These are phyloP conservation scores for Schrenkiella parvula DNA, from an alignment of 345 rosid species.

Conservation along the genomic window DNA sequence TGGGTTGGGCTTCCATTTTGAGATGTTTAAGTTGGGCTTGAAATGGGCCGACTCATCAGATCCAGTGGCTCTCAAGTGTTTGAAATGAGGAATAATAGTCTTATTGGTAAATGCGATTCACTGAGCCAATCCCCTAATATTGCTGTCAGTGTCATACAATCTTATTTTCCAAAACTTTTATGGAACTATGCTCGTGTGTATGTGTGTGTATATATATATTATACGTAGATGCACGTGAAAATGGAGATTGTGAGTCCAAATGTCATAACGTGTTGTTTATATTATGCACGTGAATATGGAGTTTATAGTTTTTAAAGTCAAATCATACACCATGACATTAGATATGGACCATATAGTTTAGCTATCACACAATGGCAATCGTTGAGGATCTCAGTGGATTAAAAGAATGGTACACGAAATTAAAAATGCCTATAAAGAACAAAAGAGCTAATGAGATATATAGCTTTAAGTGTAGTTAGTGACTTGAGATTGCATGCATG, in stretches of 20 bases:
- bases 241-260: slow-evolving; percentile 9
- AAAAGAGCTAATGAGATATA: too few species aligned
- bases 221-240: slow-evolving; percentile 11
- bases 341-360: too few species aligned
- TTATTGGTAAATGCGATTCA: background rate
- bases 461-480: too few species aligned
- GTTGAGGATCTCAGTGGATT: too few species aligned
- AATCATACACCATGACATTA: too few species aligned
- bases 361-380: too few species aligned
- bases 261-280: background rate
- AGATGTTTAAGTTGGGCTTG: background rate
- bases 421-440: too few species aligned
- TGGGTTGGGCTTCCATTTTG: too few species aligned
- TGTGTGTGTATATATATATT: too few species aligned
- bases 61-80: background rate
- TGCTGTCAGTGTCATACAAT: background rate
- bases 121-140: background rate
- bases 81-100: background rate
- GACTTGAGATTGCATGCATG: too few species aligned
- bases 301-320: background rate
- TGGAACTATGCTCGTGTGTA: background rate
- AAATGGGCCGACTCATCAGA: slow-evolving; percentile 3
- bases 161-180: background rate
- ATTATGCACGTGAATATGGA: background rate
- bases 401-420: too few species aligned